phyloP scores from a whole-genome alignment of 2,329 filamentous ascomycete genomes.

The Diaporthe humulicola region DNA sequence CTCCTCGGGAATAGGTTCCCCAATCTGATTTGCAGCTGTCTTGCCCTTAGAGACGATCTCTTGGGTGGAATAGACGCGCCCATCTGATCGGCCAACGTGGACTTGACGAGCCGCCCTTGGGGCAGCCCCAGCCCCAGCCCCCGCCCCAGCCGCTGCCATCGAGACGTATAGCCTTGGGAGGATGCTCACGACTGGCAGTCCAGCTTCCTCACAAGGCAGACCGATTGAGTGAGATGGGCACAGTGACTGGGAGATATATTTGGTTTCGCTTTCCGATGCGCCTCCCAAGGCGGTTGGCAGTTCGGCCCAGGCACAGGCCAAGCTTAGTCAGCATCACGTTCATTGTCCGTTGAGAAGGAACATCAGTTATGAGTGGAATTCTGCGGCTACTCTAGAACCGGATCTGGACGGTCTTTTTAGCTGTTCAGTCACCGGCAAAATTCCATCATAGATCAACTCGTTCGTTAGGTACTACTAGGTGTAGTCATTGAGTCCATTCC shows the following conservation, averaged over 20 bases:
- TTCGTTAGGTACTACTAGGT: background rate
- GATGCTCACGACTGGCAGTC: background rate
- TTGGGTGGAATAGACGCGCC: constrained; percentile 26
- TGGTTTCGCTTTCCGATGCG: background rate
- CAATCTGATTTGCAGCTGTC: constrained; percentile 4
- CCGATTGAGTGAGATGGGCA: background rate
- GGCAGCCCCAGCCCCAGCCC: constrained; percentile 15
- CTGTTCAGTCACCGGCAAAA: background rate
- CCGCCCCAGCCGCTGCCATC: constrained; percentile 29
- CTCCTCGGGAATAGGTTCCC: constrained; percentile 35
- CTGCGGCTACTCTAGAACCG: background rate
- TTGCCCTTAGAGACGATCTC: constrained; percentile 32
- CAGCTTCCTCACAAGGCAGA: background rate
- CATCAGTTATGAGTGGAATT: background rate
- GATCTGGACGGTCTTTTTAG: background rate
- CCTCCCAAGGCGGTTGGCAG: background rate
- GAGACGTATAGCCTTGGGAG: background rate
- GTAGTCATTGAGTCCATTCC: constrained; percentile 9
- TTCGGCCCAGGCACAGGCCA: constrained; percentile 17
- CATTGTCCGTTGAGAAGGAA: background rate
- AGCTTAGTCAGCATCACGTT: constrained; percentile 9
- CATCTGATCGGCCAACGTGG: constrained; percentile 38
- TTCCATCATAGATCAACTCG: background rate
- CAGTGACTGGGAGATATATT: background rate
- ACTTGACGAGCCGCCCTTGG: constrained; percentile 28